A percentile compares a stretch with the other conserved stretches of the same genome.
Evolutionary conservation across 2,329 filamentous ascomycete species (phyloP).

Genomic region (Juglanconis sp.): DNA sequence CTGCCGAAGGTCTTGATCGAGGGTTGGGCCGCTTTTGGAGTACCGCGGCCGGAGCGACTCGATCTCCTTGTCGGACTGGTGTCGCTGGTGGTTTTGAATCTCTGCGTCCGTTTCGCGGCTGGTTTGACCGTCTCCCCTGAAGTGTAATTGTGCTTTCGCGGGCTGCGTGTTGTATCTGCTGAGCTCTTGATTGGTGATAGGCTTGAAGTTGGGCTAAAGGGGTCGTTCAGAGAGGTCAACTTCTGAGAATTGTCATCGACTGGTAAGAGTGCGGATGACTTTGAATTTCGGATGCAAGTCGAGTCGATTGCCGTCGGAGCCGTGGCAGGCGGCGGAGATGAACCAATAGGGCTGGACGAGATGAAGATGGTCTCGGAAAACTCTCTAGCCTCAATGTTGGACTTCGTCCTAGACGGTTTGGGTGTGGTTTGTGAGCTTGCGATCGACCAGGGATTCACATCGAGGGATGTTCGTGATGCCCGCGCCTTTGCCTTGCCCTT

Average conservation of each 20-base stretch:
- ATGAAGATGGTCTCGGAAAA: constrained; percentile 24
- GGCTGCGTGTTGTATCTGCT: background rate
- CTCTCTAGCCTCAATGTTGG: background rate
- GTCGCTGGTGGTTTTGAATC: background rate
- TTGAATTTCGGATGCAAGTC: background rate
- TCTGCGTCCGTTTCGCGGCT: constrained; percentile 6
- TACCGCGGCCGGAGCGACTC: background rate
- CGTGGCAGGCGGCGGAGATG: constrained; percentile 7
- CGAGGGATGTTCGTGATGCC: constrained; percentile 22
- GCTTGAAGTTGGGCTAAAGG: background rate
- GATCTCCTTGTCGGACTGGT: background rate
- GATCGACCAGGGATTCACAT: constrained; percentile 38
- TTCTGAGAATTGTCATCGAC: background rate
- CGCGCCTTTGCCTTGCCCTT: constrained; percentile 18
- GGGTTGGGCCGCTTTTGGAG: background rate
- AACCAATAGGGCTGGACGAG: constrained; percentile 26
- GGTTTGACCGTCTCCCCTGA: background rate
- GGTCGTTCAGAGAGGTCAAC: background rate
- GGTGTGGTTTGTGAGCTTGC: constrained; percentile 34
- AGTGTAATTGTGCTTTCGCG: background rate
- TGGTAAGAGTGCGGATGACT: background rate
- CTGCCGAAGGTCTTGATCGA: constrained; percentile 31
- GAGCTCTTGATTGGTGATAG: background rate
- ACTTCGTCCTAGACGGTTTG: constrained; percentile 21
- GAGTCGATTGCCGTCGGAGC: background rate